Conservation (phyloP, 78 protist genomes). For the Emiliania huxleyi region DNA sequence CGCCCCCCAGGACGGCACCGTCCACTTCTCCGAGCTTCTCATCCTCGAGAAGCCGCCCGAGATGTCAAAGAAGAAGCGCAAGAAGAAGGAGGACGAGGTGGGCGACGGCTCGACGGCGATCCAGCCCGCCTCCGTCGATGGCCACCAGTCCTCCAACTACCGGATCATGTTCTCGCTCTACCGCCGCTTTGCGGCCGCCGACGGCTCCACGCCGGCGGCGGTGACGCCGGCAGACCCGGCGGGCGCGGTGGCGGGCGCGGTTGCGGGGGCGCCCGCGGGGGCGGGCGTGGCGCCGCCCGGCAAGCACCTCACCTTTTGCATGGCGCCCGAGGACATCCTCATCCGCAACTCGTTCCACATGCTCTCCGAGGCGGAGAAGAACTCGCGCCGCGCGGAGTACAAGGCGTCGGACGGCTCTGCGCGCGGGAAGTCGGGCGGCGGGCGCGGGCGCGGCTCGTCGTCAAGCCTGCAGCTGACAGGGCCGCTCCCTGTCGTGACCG, state of each 20-base stretch:
- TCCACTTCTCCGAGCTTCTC: neutral
- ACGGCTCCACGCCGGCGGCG: too few species aligned
- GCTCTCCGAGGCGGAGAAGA: conserved; percentile 3
- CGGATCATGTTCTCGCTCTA: conserved; percentile 24
- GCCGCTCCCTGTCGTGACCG: neutral
- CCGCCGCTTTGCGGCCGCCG: neutral
- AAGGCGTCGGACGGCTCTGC: neutral
- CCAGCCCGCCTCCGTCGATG: neutral
- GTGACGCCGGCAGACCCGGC: too few species aligned
- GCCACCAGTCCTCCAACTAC: neutral
- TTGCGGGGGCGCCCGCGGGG: neutral
- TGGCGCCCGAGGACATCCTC: neutral
- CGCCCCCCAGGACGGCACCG: neutral
- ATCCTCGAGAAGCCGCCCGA: neutral
- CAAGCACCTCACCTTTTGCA: neutral
- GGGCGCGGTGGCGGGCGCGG: too few species aligned
- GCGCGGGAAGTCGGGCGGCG: neutral
- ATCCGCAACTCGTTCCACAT: conserved; percentile 30
- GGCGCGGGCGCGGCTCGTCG: neutral
- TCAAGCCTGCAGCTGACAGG: neutral
- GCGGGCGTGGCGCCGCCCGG: neutral
- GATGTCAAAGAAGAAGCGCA: conserved; percentile 17
- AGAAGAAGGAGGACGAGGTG: neutral
- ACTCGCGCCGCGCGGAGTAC: conserved; percentile 3
- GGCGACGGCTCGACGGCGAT: neutral